Evolutionary conservation across 805 yeast genomes (phyloP).

Genomic region (Cyberlindnera maritima): DNA sequence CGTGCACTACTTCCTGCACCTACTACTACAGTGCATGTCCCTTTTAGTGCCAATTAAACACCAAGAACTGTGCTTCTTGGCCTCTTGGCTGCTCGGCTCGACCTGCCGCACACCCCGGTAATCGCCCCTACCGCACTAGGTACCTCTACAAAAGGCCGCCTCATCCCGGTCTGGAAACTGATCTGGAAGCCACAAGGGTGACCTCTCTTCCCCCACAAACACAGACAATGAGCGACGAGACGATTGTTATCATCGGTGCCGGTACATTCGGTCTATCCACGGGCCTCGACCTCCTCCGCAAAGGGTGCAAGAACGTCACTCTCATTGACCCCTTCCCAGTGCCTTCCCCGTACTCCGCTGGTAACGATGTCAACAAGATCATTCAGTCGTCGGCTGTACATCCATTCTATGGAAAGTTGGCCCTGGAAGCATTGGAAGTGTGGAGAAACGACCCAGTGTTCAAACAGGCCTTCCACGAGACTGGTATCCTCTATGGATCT

Average conservation of each 20-base stretch:
- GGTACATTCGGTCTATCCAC: conserved; percentile 46
- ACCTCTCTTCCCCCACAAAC: no score
- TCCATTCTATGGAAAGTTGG: conserved; percentile 25
- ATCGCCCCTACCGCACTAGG: background rate
- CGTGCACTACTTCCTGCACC: no score
- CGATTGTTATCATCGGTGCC: conserved; percentile 38
- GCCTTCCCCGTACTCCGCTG: conserved; percentile 40
- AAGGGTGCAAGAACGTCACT: conserved; percentile 32
- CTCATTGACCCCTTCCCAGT: conserved; percentile 32
- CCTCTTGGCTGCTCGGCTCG: conserved; percentile 1
- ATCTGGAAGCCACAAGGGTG: no score
- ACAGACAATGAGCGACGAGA: conserved; percentile 1
- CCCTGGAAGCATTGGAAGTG: conserved; percentile 33
- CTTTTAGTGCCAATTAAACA: no score
- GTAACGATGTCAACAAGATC: conserved; percentile 42
- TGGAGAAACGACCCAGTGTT: conserved; percentile 35
- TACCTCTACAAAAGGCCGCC: background rate
- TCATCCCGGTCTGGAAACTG: no score
- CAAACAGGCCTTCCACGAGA: conserved; percentile 31
- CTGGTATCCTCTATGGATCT: conserved; percentile 33
- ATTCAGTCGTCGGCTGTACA: conserved; percentile 27
- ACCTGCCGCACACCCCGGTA: background rate
- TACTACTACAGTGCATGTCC: no score
- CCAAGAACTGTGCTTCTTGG: no score
- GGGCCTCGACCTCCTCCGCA: conserved; percentile 34